A percentile compares a stretch with the other conserved stretches of the same genome.
These are phyloP conservation scores for Sclerotinia minor DNA, from an alignment of 2,329 filamentous ascomycete genomes.

Conservation along the genomic window DNA sequence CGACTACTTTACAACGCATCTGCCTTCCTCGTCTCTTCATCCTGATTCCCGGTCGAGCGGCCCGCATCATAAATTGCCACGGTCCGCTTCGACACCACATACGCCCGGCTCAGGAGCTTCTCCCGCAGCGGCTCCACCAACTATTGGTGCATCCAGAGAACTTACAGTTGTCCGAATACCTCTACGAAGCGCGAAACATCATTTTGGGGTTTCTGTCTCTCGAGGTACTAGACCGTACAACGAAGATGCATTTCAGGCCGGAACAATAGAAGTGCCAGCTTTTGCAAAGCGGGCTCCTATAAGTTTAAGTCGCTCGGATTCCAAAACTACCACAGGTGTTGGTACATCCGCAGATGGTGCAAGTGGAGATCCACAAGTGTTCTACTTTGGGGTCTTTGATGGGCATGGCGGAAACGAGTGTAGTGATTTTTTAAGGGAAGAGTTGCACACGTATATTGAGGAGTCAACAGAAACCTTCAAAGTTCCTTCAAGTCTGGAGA, in stretches of 20 bases:
- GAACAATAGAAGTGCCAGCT: slow-evolving; percentile 87
- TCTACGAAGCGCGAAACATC: slow-evolving; percentile 88
- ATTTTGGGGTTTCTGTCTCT: slow-evolving; percentile 79
- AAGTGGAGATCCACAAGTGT: slow-evolving; percentile 89
- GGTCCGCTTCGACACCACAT: slow-evolving; percentile 80
- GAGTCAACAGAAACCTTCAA: slow-evolving; percentile 74
- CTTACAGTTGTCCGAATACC: slow-evolving; percentile 95
- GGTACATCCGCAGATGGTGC: slow-evolving; percentile 72
- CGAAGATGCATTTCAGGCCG: slow-evolving; percentile 91
- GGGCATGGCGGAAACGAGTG: slow-evolving; percentile 91
- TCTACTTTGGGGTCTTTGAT: slow-evolving; percentile 97
- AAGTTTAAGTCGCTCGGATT: slow-evolving; percentile 45
- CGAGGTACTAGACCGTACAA: slow-evolving; percentile 86
- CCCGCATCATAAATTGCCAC: slow-evolving; percentile 81
- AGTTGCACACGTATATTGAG: slow-evolving; percentile 87
- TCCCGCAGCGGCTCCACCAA: slow-evolving; percentile 59
- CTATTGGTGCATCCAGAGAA: slow-evolving; percentile 65
- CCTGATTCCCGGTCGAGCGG: slow-evolving; percentile 73
- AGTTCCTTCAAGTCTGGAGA: slow-evolving; percentile 71
- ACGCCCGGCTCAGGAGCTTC: slow-evolving; percentile 54
- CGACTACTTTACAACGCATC: slow-evolving; percentile 95
- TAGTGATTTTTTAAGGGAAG: slow-evolving; percentile 79
- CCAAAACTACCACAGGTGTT: slow-evolving; percentile 39
- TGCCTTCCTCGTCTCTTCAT: slow-evolving; percentile 89
- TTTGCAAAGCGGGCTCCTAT: slow-evolving; percentile 84